phyloP scores from a whole-genome alignment of 2,329 filamentous ascomycete genomes.

The Stagonosporopsis tanaceti region DNA sequence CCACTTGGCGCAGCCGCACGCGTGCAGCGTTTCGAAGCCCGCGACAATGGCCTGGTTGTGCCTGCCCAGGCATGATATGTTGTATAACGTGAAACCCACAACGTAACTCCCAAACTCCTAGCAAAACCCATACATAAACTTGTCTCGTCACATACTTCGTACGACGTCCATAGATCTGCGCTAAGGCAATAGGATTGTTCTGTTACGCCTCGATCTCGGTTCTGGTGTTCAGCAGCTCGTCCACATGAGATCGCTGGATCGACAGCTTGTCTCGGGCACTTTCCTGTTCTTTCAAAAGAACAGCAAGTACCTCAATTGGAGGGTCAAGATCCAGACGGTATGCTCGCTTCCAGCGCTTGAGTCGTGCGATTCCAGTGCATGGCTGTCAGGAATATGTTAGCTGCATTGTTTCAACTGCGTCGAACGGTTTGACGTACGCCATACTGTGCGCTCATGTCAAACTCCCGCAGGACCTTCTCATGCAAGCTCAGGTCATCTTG shows the following conservation, averaged over 20 bases:
- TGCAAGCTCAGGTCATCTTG: slow-evolving; percentile 74
- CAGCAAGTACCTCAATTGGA: slow-evolving; percentile 87
- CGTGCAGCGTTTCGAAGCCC: background rate
- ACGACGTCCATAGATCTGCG: background rate
- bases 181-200: background rate
- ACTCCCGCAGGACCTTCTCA: slow-evolving; percentile 90
- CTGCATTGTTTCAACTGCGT: background rate
- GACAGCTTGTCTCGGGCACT: slow-evolving; percentile 56
- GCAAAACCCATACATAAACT: slow-evolving; percentile 6
- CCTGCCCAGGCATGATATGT: background rate
- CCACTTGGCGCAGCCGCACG: background rate
- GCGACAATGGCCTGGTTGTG: slow-evolving; percentile 7
- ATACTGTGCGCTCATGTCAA: slow-evolving; percentile 90
- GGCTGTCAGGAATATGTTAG: slow-evolving; percentile 64
- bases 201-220: slow-evolving; percentile 49
- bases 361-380: slow-evolving; percentile 81
- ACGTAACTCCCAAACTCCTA: slow-evolving; percentile 26
- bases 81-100: slow-evolving; percentile 14
- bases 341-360: slow-evolving; percentile 88
- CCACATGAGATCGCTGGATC: slow-evolving; percentile 75
- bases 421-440: slow-evolving; percentile 69
- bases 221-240: slow-evolving; percentile 66
- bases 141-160: slow-evolving; percentile 1
- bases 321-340: slow-evolving; percentile 83
- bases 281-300: slow-evolving; percentile 76